These are phyloP conservation scores for Yamadazyma ubonensis DNA, from an alignment of 805 yeast genomes.

Conservation along the genomic window DNA sequence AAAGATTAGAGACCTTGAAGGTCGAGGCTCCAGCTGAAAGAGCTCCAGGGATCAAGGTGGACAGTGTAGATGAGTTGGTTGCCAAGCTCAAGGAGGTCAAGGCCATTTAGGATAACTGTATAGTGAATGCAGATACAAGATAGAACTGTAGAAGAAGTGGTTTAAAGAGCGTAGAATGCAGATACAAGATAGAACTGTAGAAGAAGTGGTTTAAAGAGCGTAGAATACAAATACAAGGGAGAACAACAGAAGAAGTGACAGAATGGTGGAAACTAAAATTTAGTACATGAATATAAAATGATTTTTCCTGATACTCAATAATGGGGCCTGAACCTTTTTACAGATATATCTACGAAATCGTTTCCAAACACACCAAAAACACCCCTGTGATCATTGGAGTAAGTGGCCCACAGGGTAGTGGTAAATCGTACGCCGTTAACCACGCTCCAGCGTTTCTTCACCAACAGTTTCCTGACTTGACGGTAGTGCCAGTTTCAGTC, in stretches of 20 bases:
- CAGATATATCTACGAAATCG: slow-evolving; percentile 9
- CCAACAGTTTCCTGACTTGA: slow-evolving; percentile 32
- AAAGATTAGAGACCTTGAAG: slow-evolving; percentile 65
- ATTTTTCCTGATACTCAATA: background rate
- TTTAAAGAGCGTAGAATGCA: too few species aligned
- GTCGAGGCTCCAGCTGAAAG: slow-evolving; percentile 87
- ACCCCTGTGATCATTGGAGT: slow-evolving; percentile 53
- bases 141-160: too few species aligned
- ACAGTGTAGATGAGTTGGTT: slow-evolving; percentile 77
- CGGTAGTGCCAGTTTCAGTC: slow-evolving; percentile 57
- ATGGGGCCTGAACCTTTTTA: slow-evolving; percentile 9
- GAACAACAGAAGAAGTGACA: too few species aligned
- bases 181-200: too few species aligned
- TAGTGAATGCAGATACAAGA: too few species aligned
- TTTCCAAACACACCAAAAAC: background rate
- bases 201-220: too few species aligned
- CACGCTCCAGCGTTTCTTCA: slow-evolving; percentile 2
- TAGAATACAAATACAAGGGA: too few species aligned
- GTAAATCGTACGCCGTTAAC: slow-evolving; percentile 60
- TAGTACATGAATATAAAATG: background rate
- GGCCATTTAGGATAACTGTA: slow-evolving; percentile 45
- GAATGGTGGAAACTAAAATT: background rate
- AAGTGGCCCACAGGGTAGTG: slow-evolving; percentile 80
- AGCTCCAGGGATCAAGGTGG: slow-evolving; percentile 78
- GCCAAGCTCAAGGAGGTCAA: slow-evolving; percentile 73